Conservation (phyloP, 2,329 filamentous ascomycete species). For the Scortechinia acanthostroma region DNA sequence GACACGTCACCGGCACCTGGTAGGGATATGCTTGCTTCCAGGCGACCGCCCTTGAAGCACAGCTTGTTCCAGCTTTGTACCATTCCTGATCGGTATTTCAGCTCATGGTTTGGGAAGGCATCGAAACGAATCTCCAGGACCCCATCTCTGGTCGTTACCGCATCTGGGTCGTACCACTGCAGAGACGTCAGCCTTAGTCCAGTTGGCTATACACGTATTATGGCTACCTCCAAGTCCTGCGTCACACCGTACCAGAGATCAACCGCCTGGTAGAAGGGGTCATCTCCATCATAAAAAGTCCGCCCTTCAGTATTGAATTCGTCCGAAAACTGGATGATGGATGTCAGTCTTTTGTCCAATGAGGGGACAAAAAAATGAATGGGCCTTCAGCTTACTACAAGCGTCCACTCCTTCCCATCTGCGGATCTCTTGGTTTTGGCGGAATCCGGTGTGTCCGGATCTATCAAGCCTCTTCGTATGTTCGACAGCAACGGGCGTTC, state of each 20-base stretch:
- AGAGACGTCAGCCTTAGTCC: constrained; percentile 7
- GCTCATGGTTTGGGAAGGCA: constrained; percentile 53
- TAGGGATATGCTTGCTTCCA: constrained; percentile 66
- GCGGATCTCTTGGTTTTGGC: constrained; percentile 44
- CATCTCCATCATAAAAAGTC: constrained; percentile 66
- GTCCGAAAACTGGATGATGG: constrained; percentile 48
- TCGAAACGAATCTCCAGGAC: constrained; percentile 59
- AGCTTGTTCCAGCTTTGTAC: constrained; percentile 69
- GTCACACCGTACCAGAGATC: constrained; percentile 71
- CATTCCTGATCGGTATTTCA: constrained; percentile 69
- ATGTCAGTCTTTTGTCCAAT: constrained; percentile 3
- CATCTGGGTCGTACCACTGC: constrained; percentile 67
- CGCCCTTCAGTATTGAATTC: constrained; percentile 64
- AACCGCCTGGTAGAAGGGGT: constrained; percentile 61
- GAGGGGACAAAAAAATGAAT: too few species aligned
- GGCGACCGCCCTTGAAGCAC: constrained; percentile 64
- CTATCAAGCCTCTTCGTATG: constrained; percentile 51
- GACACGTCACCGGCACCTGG: constrained; percentile 59
- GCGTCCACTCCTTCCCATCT: constrained; percentile 52
- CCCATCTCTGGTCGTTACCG: constrained; percentile 53
- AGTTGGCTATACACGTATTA: not conserved
- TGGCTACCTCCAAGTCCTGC: constrained; percentile 45
- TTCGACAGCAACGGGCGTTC: constrained; percentile 45
- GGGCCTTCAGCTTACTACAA: constrained; percentile 40
- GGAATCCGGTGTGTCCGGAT: constrained; percentile 57